Evolutionary conservation across 352 stramenopile species (phyloP), one percentile per base, ranked within the genome.

Genomic region (Phytophthora aleatoria): DNA sequence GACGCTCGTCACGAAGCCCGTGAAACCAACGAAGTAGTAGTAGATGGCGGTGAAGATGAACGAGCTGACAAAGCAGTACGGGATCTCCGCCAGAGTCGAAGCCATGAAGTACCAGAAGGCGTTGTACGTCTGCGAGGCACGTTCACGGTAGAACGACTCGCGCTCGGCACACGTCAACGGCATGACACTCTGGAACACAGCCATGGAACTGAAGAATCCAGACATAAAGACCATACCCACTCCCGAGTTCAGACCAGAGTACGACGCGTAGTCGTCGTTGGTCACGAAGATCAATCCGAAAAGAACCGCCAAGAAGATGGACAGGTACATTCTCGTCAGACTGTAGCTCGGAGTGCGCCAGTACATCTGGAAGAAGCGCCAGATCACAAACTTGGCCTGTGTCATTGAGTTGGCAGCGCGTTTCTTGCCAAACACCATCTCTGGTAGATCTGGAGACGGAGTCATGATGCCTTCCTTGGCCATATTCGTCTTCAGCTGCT

Each of bases 101-200:
- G 83, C 15, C 26, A 50, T 50, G 52, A 59, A 59, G 52, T 20
- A 59, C 39, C 52, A 59, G 38, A 59, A 50, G 8, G 85, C 79
- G 16, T 20, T 20, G 16, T 20, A 20, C 16, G 16, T 20, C 62
- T 92, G 66, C 16, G 89, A 81, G 13, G 87, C 81, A 36, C 94
- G 90, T 67, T 98, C 92, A 11, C 91, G 76, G 81, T 98, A 98
- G 28, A 50, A 59, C 4, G 52, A 59, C 39, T 59, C 65, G 90
- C 52, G 52, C 20, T 59, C 83, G 57, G 96, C 81, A 6, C 89
- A 74, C 70, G 97, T 97, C 1, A 91, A 55, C 15, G 78, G 67
- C 48, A 55, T 55, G 48, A 55, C 48, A 43, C 48, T 55, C 48
- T 55, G 48, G 48, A 55, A 55, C 5, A 55, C 48, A n/a, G 48